Evolutionary conservation across 2,329 filamentous ascomycete species (phyloP), one percentile per base, ranked within the genome.

Genomic region (Fusarium sp.): DNA sequence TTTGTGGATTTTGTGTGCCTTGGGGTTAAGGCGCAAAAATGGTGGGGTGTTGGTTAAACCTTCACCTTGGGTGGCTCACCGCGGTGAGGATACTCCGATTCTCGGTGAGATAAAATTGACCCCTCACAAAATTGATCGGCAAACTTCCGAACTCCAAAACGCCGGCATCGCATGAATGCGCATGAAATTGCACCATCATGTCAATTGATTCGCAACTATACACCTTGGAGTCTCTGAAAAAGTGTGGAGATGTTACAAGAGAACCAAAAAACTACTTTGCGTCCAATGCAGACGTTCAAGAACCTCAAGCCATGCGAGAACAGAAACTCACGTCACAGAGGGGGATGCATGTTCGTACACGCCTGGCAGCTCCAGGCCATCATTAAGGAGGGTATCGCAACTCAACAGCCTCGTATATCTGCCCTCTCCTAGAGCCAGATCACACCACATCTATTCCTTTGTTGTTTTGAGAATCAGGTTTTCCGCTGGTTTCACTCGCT

Each of bases 401-500:
- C 69, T 75, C 66, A 71, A 73, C 68, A 62, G 67, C 67, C 70
- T 71, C 65, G 69, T 69, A 66, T 69, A 45, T 69, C 63, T 50
- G 56, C 67, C 71, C 70, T 75, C 65, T 70, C 60, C 62, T 35
- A 74, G 58, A 56, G 24, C 66, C 66, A 67, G 67, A 40, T 60
- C 40, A 68, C 57, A 40, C 24, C 22, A 63, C 56, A 67, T 68
- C 35, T 71, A 73, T 63, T 78, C 66, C 65, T 80, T 81, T 69
- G 82, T 80, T 52, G 83, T 84, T 80, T 91, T 93, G 62, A 85
- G 78, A 76, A 93, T 93, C 70, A 93, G 83, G 66, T 88, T 88
- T 45, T 93, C 91, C 3, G 87, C 86, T 27, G 89, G 86, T 67
- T 86, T 86, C 45, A 92, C 90, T 65, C 91, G 85, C 78, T 93